Evolutionary conservation across 768 basidiomycete genomes (phyloP), one percentile per base, ranked within the genome.

Genomic region (Mycena olivaceomarginata): DNA sequence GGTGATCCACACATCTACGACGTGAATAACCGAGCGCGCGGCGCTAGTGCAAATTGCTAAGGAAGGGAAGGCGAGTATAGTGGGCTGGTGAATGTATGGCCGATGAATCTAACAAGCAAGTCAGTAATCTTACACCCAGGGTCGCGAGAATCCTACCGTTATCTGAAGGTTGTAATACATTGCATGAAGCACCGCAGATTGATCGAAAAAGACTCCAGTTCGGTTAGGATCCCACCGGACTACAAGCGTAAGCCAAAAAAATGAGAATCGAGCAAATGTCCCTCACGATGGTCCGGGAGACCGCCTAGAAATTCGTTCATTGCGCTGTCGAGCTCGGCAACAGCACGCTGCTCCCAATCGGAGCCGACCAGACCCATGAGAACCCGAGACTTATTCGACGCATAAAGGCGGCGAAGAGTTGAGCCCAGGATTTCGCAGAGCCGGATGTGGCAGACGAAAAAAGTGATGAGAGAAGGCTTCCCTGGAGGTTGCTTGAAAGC

Each of bases 341-440:
- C 92, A 56, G 92, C 88, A 7, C 87, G 85, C 63, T 88, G 87
- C 69, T 92, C 89, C 90, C 92, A 87, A 86, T 93, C 84, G 87
- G 90, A 74, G 86, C 92, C 86, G 88, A 93, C 78, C 15, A 86
- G 68, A 13, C 85, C 84, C n/a, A 84, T 81, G 1, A 85, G 72
- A 7, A 85, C 63, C 84, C 83, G 91, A 83, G 77, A 92, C 74
- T 86, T 87, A 68, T 86, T 86, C n/a, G 83, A 85, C 9, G 86
- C 85, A 78, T 86, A 87, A 15, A 96, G 88, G 0, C 94, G 94
- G 64, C 93, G 86, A 66, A 93, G 84, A 0, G 91, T 89, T 78
- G 91, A 93, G 0, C 90, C 92, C 39, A 93, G 86, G 64, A 96
- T 92, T 68, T 92, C 91, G n/a, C 86, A 86, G 0, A 96, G 87